Conservation (phyloP, 257 asterid species). For the Gentiana macrophylla region DNA sequence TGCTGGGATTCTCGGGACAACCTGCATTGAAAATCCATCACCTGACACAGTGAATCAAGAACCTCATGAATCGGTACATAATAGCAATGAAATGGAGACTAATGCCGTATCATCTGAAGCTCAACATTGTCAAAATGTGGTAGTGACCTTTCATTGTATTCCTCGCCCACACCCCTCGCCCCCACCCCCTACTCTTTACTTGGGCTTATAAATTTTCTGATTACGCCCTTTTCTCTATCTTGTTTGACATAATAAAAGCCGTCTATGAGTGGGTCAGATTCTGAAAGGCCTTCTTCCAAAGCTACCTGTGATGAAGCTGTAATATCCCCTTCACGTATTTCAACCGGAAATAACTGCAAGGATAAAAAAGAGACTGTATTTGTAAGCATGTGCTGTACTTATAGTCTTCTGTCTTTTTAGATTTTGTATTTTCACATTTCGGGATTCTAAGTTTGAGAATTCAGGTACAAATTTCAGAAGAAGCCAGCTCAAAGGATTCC, state of each 20-base stretch:
- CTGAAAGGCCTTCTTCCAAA: conserved; percentile 15
- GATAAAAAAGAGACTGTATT: conserved; percentile 9
- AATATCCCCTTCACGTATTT: conserved; percentile 13
- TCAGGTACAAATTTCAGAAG: conserved; percentile 18
- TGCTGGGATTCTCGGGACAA: conserved; percentile 7
- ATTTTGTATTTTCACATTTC: neutral
- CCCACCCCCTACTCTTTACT: neutral
- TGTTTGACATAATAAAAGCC: conserved; percentile 12
- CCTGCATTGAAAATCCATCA: conserved; percentile 17
- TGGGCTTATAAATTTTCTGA: neutral
- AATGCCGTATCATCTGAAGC: conserved; percentile 7
- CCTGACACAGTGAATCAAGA: conserved; percentile 15
- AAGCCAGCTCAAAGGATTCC: conserved; percentile 16
- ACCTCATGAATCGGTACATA: conserved; percentile 11
- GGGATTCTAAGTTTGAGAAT: conserved; percentile 10
- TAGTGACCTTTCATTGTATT: neutral
- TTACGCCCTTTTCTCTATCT: neutral
- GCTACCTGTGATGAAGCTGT: conserved; percentile 12
- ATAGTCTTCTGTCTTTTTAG: neutral
- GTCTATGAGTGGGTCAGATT: conserved; percentile 7
- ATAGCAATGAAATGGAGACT: conserved; percentile 17
- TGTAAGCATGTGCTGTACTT: neutral
- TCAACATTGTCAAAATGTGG: conserved; percentile 10
- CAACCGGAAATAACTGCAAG: conserved; percentile 10
- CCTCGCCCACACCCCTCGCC: conserved; percentile 1